Conservation (phyloP, 192 early-diverging fungal genomes). For the Coemansia sp. region DNA sequence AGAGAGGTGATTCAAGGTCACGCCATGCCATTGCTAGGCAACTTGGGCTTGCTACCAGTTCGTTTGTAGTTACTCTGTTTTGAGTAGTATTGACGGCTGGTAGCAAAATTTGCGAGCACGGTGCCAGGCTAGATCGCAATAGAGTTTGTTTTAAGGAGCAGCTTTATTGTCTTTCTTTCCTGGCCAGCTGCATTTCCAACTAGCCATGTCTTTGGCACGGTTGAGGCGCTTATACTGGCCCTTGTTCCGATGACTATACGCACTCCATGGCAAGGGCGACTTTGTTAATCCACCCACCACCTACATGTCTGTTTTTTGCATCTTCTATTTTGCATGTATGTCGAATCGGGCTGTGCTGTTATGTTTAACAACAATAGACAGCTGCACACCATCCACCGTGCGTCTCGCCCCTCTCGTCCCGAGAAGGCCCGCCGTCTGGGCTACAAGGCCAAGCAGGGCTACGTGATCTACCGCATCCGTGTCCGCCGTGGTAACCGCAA, state of each 20-base stretch:
- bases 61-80: neutral
- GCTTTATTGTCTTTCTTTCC: neutral
- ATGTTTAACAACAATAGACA: slow-evolving; percentile 59
- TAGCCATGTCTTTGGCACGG: slow-evolving; percentile 35
- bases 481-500: slow-evolving; percentile 99
- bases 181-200: slow-evolving; percentile 52
- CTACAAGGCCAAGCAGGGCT: slow-evolving; percentile 99
- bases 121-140: slow-evolving; percentile 2
- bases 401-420: slow-evolving; percentile 95
- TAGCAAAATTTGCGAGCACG: slow-evolving; percentile 53
- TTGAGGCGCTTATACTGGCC: slow-evolving; percentile 57
- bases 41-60: slow-evolving; percentile 49
- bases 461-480: slow-evolving; percentile 98
- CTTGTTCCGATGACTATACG: slow-evolving; percentile 49
- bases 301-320: neutral
- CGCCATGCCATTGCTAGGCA: slow-evolving; percentile 51
- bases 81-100: neutral
- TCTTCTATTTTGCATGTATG: neutral
- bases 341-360: neutral
- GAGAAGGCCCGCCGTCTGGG: slow-evolving; percentile 99
- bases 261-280: slow-evolving; percentile 33
- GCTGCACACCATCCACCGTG: slow-evolving; percentile 98
- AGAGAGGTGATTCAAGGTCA: slow-evolving; percentile 33
- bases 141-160: neutral
- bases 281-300: slow-evolving; percentile 34